Conservation (phyloP, 1,284 basidiomycete species). For the Tilletia setariae region DNA sequence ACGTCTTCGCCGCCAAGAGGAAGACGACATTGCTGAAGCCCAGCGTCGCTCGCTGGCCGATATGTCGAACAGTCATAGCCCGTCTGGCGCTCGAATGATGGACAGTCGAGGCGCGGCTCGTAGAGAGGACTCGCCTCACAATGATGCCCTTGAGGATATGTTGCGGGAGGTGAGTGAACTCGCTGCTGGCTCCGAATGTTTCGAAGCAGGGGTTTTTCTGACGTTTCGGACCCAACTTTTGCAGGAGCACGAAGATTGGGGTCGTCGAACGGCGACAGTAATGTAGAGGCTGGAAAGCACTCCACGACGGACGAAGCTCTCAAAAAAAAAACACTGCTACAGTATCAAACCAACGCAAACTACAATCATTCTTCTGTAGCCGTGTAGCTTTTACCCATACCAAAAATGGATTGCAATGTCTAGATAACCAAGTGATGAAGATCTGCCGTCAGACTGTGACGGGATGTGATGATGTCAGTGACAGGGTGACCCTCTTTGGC, state of each 20-base stretch:
- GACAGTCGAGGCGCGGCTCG: not conserved
- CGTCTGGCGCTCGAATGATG: slow-evolving; percentile 1
- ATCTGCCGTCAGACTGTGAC: too few species aligned
- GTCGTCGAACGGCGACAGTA: slow-evolving; percentile 1
- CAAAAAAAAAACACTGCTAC: too few species aligned
- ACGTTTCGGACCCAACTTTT: not conserved
- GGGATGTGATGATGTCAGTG: too few species aligned
- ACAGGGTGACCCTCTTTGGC: too few species aligned
- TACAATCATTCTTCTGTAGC: too few species aligned
- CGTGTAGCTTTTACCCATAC: too few species aligned
- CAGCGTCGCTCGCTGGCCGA: slow-evolving; percentile 44
- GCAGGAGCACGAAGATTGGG: slow-evolving; percentile 10
- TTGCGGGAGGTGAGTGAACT: slow-evolving; percentile 31
- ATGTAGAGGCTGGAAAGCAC: not conserved
- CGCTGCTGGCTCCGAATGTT: too few species aligned
- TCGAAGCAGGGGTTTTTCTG: too few species aligned
- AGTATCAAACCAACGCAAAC: too few species aligned
- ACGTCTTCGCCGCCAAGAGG: slow-evolving; percentile 22
- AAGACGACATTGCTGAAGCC: slow-evolving; percentile 43
- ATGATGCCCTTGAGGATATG: slow-evolving; percentile 42
- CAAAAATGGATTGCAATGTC: too few species aligned
- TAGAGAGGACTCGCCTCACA: slow-evolving; percentile 28
- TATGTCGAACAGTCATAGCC: not conserved
- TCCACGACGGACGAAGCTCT: too few species aligned
- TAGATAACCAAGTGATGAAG: too few species aligned